These are phyloP conservation scores for Nidularia pulvinata DNA, from an alignment of 768 basidiomycete species.

Conservation along the genomic window DNA sequence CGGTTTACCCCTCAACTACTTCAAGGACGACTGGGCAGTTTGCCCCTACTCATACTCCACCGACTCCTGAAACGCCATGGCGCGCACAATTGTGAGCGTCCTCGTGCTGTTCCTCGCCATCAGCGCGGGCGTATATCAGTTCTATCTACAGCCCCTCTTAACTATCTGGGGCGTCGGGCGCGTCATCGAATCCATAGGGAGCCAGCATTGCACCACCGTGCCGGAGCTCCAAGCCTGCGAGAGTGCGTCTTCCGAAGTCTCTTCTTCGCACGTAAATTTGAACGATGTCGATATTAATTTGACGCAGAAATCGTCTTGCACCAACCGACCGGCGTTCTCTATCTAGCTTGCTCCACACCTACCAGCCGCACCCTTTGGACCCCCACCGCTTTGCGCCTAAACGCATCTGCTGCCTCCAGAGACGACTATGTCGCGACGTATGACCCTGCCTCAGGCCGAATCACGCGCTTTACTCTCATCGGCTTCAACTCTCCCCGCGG, in stretches of 20 bases:
- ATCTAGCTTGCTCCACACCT: constrained; percentile 62
- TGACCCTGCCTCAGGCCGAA: constrained; percentile 39
- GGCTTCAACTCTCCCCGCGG: constrained; percentile 39
- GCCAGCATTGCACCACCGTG: constrained; percentile 45
- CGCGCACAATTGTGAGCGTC: constrained; percentile 18
- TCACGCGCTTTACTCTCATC: constrained; percentile 43
- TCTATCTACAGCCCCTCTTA: constrained; percentile 47
- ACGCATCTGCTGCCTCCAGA: too few relatives aligned
- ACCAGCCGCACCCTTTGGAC: constrained; percentile 49
- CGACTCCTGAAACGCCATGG: constrained; percentile 1
- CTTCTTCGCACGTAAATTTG: neutral
- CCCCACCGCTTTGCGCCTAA: constrained; percentile 36
- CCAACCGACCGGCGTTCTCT: constrained; percentile 53
- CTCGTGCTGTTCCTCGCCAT: constrained; percentile 34
- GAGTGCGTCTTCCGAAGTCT: constrained; percentile 37
- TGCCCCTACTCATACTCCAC: too few relatives aligned
- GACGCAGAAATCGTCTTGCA: constrained; percentile 64
- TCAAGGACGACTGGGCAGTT: too few relatives aligned
- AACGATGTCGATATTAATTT: neutral
- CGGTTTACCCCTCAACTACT: too few relatives aligned
- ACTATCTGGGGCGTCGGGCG: constrained; percentile 41
- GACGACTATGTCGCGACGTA: constrained; percentile 63
- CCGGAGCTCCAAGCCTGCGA: constrained; percentile 67
- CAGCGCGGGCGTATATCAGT: constrained; percentile 42
- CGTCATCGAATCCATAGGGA: constrained; percentile 40